Evolutionary conservation across 2,329 filamentous ascomycete species (phyloP).

Genomic region (Penicillium verrucosum): DNA sequence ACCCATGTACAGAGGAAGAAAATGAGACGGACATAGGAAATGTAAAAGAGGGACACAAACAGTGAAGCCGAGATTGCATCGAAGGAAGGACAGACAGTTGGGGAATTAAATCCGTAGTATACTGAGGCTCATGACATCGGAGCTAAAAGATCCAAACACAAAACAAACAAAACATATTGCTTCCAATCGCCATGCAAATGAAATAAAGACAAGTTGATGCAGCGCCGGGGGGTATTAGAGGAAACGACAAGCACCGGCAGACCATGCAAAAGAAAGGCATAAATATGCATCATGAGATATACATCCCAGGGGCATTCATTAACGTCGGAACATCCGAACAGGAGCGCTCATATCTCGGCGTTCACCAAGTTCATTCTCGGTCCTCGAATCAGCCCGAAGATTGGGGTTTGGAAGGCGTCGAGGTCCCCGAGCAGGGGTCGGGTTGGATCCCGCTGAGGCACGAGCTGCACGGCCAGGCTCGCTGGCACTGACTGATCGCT

Average conservation of each 20-base stretch:
- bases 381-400: conserved; percentile 30
- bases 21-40: conserved; percentile 21
- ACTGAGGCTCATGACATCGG: conserved; percentile 10
- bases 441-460: conserved; percentile 24
- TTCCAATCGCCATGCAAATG: conserved; percentile 14
- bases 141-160: conserved; percentile 3
- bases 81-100: background rate
- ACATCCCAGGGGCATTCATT: conserved; percentile 1
- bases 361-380: conserved; percentile 27
- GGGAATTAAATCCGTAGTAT: conserved; percentile 2
- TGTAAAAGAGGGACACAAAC: background rate
- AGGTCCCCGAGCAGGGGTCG: conserved; percentile 26
- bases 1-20: conserved; percentile 13
- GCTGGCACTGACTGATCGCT: conserved; percentile 41
- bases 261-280: conserved; percentile 14
- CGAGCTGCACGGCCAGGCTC: conserved; percentile 33
- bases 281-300: conserved; percentile 3
- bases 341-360: conserved; percentile 41
- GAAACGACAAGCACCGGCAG: conserved; percentile 18
- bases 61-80: conserved; percentile 5
- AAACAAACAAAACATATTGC: conserved; percentile 6
- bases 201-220: conserved; percentile 13
- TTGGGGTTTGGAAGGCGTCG: conserved; percentile 37
- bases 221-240: conserved; percentile 31
- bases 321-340: conserved; percentile 32